Conservation (phyloP, 805 yeast species). For the Ogataea philodendri region DNA sequence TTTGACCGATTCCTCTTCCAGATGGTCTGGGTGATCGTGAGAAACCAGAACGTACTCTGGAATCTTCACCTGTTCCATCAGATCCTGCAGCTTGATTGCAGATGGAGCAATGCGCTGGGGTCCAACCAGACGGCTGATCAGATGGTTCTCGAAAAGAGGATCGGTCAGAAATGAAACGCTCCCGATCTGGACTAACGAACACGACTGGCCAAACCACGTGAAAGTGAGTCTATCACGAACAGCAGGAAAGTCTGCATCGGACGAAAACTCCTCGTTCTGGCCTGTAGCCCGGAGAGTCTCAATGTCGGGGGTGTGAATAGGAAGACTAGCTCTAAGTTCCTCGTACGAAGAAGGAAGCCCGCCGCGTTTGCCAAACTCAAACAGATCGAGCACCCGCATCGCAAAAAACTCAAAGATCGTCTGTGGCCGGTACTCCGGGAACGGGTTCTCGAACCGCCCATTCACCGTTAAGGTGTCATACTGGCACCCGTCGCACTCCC, state of each 20-base stretch:
- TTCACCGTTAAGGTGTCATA: constrained; percentile 51
- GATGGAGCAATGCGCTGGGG: constrained; percentile 82
- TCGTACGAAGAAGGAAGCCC: constrained; percentile 49
- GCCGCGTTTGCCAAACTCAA: constrained; percentile 59
- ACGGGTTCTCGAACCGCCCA: constrained; percentile 89
- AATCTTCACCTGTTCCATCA: constrained; percentile 42
- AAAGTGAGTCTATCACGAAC: constrained; percentile 52
- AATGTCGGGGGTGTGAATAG: constrained; percentile 56
- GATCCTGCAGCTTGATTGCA: constrained; percentile 62
- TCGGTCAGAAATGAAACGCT: constrained; percentile 80
- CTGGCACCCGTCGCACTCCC: constrained; percentile 19
- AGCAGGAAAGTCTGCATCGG: constrained; percentile 30
- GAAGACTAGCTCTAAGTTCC: constrained; percentile 55
- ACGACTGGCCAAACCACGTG: constrained; percentile 95
- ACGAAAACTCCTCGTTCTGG: constrained; percentile 14
- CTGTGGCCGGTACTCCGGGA: constrained; percentile 85
- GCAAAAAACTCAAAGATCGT: constrained; percentile 81
- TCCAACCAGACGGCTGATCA: constrained; percentile 64
- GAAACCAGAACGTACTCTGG: constrained; percentile 78
- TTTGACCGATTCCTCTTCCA: constrained; percentile 61
- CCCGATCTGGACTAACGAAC: constrained; percentile 68
- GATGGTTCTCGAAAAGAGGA: constrained; percentile 69
- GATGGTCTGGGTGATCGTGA: constrained; percentile 95
- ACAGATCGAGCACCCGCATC: constrained; percentile 68
- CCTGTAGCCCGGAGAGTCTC: constrained; percentile 35